Evolutionary conservation across 176 grass and related monocot genomes (phyloP).

Genomic region (Dactylis glomerata): DNA sequence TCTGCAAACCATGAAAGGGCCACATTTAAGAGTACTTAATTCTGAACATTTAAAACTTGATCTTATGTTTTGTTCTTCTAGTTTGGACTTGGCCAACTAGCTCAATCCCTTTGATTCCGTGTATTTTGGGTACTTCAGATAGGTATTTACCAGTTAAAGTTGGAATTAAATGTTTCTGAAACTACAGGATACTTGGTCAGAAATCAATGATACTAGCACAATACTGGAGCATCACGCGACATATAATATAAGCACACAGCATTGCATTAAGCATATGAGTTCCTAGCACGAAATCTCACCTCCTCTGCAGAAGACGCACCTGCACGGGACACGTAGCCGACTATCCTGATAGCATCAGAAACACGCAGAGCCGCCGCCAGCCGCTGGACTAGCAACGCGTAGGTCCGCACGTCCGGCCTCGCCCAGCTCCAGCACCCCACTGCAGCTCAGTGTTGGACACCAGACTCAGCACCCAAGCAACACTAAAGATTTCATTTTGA

Average conservation of each 20-base stretch:
- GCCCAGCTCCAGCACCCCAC: slow-evolving; percentile 58
- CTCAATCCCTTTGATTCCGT: background rate
- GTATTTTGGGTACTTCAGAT: background rate
- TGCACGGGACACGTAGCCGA: slow-evolving; percentile 54
- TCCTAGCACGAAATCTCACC: background rate
- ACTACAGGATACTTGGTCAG: background rate
- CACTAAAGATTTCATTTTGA: background rate
- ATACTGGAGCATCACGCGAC: background rate
- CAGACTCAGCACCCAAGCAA: slow-evolving; percentile 21
- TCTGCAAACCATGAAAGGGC: background rate
- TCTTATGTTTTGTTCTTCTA: background rate
- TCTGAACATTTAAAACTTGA: background rate
- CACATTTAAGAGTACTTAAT: background rate
- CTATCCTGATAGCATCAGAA: slow-evolving; percentile 59
- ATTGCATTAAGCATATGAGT: background rate
- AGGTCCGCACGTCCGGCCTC: slow-evolving; percentile 64
- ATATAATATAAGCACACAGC: background rate
- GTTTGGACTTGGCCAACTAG: background rate
- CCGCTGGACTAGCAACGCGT: slow-evolving; percentile 56
- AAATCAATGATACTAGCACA: background rate
- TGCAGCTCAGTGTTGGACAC: slow-evolving; percentile 4
- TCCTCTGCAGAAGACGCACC: slow-evolving; percentile 54
- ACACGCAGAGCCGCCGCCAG: slow-evolving; percentile 55
- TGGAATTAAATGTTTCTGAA: background rate
- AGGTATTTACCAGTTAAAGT: background rate